Percentiles rank a stretch among this genome's conserved stretches.
These are phyloP conservation scores for Stromatinia cepivora DNA, from an alignment of 2,329 filamentous ascomycete species.

Conservation along the genomic window DNA sequence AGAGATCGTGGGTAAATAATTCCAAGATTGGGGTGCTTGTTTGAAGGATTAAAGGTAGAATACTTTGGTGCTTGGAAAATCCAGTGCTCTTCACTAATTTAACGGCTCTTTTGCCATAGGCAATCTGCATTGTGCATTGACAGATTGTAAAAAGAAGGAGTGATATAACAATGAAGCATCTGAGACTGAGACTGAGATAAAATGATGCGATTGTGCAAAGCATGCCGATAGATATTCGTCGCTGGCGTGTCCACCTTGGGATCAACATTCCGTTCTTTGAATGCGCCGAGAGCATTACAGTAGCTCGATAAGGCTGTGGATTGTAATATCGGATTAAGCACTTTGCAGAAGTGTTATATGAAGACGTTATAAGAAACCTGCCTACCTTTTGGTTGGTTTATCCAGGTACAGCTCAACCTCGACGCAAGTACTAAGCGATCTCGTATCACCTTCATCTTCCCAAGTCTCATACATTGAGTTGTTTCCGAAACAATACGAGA, in stretches of 20 bases:
- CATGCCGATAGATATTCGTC: not conserved
- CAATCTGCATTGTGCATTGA: too few species aligned
- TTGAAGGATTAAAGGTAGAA: constrained; percentile 44
- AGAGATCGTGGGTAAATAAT: constrained; percentile 41
- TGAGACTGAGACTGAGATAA: not conserved
- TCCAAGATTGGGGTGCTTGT: constrained; percentile 39
- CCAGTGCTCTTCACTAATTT: constrained; percentile 23
- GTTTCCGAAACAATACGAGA: not conserved
- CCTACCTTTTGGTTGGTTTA: not conserved
- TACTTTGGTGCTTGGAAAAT: constrained; percentile 30
- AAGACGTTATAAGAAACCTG: not conserved
- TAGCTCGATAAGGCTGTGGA: too few species aligned
- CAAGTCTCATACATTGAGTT: not conserved
- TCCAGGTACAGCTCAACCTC: not conserved
- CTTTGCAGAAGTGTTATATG: not conserved
- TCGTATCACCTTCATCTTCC: not conserved
- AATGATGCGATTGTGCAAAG: not conserved
- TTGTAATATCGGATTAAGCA: not conserved
- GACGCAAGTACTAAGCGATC: not conserved
- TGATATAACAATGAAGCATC: not conserved
- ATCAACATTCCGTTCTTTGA: not conserved
- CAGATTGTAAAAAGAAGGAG: too few species aligned
- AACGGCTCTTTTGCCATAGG: not conserved
- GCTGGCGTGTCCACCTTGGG: not conserved
- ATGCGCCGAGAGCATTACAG: not conserved